Evolutionary conservation across 2,329 filamentous ascomycete species (phyloP), one percentile per base, ranked within the genome.

Genomic region (Colletotrichum eleusines): DNA sequence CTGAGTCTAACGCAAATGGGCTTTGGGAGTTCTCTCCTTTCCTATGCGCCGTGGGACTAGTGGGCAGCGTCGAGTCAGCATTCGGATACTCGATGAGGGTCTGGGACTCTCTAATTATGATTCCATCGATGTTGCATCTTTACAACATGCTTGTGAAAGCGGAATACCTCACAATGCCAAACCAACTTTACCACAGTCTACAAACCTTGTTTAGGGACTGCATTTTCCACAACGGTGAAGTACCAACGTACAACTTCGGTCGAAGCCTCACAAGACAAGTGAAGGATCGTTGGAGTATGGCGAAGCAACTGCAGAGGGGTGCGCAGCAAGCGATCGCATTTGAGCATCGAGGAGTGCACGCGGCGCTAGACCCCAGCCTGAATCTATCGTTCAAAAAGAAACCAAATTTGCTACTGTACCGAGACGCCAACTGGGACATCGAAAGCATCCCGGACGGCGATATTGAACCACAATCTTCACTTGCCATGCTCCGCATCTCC

Each of bases 11-110:
- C 69, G 7, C 79, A 0, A 85, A 86, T 58, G 84, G 84, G 0
- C 76, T 87, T 0, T 86, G 82, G 80, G 80, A 84, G 23, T 85
- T 84, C 65, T 87, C 83, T 3, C 85, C 85, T 0, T 86, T 81
- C 46, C 77, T 86, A 2, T 86, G 84, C 46, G 85, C 84, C 20
- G 79, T 80, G 14, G 83, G 83, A 0, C 76, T 87, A 8, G 75
- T 79, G 58, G 84, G 87, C 72, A 82, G 76, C 1, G 78, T 87
- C 0, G 80, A 84, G 40, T 61, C 84, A 23, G 73, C 78, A 0
- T 85, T 83, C 68, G 71, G 73, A 2, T 59, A 76, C 11, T 73
- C 75, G 35, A 76, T 85, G 71, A 3, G 71, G 0, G 9, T 86
- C 0, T 84, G 81, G 80, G 84, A 86, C 12, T 66, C 55, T 4